These are phyloP conservation scores for Hymenoscyphus scutula DNA, from an alignment of 2,329 filamentous ascomycete species.

Conservation along the genomic window DNA sequence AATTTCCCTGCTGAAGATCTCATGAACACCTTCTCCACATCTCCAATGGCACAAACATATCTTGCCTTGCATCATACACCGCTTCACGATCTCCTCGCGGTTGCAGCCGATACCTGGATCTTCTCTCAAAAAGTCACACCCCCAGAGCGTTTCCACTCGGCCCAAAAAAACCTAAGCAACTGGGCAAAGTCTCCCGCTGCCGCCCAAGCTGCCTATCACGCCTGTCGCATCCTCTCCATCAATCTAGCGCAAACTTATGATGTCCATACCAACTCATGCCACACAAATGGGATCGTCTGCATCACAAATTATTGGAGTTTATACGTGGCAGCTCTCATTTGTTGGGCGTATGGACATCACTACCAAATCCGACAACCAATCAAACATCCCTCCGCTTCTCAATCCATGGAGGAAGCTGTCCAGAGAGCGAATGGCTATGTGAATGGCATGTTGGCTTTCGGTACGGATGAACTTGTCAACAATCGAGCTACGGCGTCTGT, in stretches of 20 bases:
- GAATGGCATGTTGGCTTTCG: slow-evolving; percentile 42
- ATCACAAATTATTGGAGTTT: slow-evolving; percentile 54
- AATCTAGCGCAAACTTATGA: slow-evolving; percentile 40
- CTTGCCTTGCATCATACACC: slow-evolving; percentile 57
- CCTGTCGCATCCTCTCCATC: slow-evolving; percentile 49
- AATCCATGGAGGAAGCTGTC: slow-evolving; percentile 15
- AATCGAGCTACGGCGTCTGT: slow-evolving; percentile 34
- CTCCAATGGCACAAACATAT: slow-evolving; percentile 51
- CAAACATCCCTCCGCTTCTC: slow-evolving; percentile 10
- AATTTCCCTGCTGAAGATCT: slow-evolving; percentile 22
- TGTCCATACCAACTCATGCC: slow-evolving; percentile 18
- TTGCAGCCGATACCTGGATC: slow-evolving; percentile 57
- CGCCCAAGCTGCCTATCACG: slow-evolving; percentile 47
- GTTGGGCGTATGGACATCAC: slow-evolving; percentile 54
- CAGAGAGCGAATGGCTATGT: slow-evolving; percentile 36
- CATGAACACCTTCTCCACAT: slow-evolving; percentile 43
- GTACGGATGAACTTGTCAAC: slow-evolving; percentile 41
- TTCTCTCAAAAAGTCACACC: slow-evolving; percentile 53
- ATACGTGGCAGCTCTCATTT: slow-evolving; percentile 57
- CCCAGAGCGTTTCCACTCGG: slow-evolving; percentile 44
- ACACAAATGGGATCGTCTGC: slow-evolving; percentile 13
- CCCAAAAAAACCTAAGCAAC: slow-evolving; percentile 45
- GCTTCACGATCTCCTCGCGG: slow-evolving; percentile 55
- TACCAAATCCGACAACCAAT: slow-evolving; percentile 16
- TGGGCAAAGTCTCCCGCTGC: slow-evolving; percentile 49